Evolutionary conservation across 805 yeast genomes (phyloP).

Genomic region (Sugiyamaella floridensis): DNA sequence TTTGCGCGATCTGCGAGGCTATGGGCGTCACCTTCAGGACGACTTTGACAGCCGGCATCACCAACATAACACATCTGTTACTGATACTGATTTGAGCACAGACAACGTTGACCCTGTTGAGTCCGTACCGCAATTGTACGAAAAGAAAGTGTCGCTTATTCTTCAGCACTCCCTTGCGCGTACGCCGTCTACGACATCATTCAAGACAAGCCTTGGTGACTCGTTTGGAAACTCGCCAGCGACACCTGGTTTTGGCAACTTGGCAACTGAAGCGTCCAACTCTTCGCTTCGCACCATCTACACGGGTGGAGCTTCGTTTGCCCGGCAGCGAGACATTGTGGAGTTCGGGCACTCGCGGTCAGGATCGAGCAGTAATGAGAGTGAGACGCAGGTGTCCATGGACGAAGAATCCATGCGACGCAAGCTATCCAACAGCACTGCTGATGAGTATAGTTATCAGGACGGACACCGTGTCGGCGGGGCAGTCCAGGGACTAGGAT

Average conservation of each 20-base stretch:
- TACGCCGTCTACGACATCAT: conserved; percentile 69
- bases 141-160: conserved; percentile 70
- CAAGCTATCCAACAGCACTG: not conserved
- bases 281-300: not conserved
- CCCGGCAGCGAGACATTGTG: conserved; percentile 13
- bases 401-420: not conserved
- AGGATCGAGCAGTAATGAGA: not conserved
- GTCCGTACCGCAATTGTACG: conserved; percentile 71
- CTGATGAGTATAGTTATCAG: not conserved
- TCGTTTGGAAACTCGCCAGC: conserved; percentile 35
- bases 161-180: conserved; percentile 66
- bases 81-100: conserved; percentile 56
- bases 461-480: not conserved
- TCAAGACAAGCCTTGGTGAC: conserved; percentile 69
- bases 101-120: conserved; percentile 50
- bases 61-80: conserved; percentile 36
- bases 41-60: conserved; percentile 14
- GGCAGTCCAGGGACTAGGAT: not conserved
- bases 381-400: not conserved
- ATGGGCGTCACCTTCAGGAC: not conserved
- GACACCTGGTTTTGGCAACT: conserved; percentile 5
- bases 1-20: conserved; percentile 3
- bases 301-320: conserved; percentile 2
- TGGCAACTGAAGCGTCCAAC: not conserved
- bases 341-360: conserved; percentile 11